Base-by-base conservation (phyloP, 768 basidiomycete genomes). In the Lanmaoa pseudosensibilis region DNA sequence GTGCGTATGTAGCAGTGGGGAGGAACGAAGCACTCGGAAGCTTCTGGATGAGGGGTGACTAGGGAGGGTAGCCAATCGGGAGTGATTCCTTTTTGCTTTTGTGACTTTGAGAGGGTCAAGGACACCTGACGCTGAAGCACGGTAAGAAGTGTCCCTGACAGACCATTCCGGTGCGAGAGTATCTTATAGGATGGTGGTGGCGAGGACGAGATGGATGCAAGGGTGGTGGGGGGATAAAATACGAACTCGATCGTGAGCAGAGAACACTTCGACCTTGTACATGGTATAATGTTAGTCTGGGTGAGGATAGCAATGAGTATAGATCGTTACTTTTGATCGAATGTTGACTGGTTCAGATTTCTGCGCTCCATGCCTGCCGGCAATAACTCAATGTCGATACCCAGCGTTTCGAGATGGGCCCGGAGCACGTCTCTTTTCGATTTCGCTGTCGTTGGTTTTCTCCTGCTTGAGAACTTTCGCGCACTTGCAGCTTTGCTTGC, bases 341-440 rank as follows among this genome's bases (percentile, higher is more conserved):
- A 94, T 23, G 77, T 80, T 8, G 92, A 94, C 69, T 92, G 89
- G 69, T 95, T 97, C 53, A 79, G 61, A 62, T 79, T 87, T 55
- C 86, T 77, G 57, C 84, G 77, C 60, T 88, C 86, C 94, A 97
- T 97, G 13, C 94, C 94, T 30, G 78, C 68, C 1, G 94, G 85
- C 41, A 95, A 78, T 53, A 91, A 62, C 45, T 90, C 90, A 73
- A 94, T 79, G 43, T 87, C 83, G 59, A 93, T 85, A 44, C 87
- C 87, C 58, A 80, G 72, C 34, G 74, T 70, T 56, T 85, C 86
- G 30, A 95, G 80, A 67, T 90, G 84, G 69, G 79, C 78, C 69
- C 81, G 85, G 55, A 95, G 71, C 6, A 82, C 64, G 61, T 92
- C 87, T 52, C 85, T 76, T 73, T 90, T 94, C 40, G 70, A 69